Base-by-base conservation (phyloP, 129 eudicot genomes). In the Centaurea solstitialis region DNA sequence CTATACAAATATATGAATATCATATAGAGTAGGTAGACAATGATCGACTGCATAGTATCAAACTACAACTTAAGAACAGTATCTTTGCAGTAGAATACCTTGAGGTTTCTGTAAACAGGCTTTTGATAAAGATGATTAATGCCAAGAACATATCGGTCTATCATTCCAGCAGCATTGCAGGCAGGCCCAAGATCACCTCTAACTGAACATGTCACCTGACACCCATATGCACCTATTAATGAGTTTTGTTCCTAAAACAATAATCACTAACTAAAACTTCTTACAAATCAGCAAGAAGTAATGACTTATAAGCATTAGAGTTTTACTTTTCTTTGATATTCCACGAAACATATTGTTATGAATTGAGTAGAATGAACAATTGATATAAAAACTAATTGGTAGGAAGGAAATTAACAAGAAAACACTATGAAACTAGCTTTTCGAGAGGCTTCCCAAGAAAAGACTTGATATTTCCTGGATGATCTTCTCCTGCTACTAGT, bases 111-210 rank as follows among this genome's bases (percentile, higher is more conserved):
- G 78, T 88, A 90, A 73, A 80, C 93, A 11, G 98, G 96, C 76
- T 90, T 90, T 70, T 78, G 77, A 78, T 93, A 93, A 30, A 93
- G 86, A 87, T 90, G 98, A 84, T 87, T 57, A 24, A 93, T 82
- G 41, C 98, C 98, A 82, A 90, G 93, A 76, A 93, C 47, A 71
- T 76, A 85, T n/a, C 98, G 89, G 65, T 93, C 98, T 41, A 93
- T 85, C 93, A 87, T 85, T 83, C 93, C 98, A 68, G 91, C 98
- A 78, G 93, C 79, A 72, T 90, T 93, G 77, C 98, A 93, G 71
- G 89, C 96, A 69, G 98, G 98, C 64, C 93, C 89, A 45, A 90
- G 86, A 79, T 93, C 90, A 81, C 98, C 96, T 86, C 96, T 88
- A 33, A 85, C 84, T n/a, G 90, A 88, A 86, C 98, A 93, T 72